A percentile compares a stretch with the other conserved stretches of the same genome.
phyloP scores from a whole-genome alignment of 495 filamentous ascomycete species.

The Daldinia vernicosa region DNA sequence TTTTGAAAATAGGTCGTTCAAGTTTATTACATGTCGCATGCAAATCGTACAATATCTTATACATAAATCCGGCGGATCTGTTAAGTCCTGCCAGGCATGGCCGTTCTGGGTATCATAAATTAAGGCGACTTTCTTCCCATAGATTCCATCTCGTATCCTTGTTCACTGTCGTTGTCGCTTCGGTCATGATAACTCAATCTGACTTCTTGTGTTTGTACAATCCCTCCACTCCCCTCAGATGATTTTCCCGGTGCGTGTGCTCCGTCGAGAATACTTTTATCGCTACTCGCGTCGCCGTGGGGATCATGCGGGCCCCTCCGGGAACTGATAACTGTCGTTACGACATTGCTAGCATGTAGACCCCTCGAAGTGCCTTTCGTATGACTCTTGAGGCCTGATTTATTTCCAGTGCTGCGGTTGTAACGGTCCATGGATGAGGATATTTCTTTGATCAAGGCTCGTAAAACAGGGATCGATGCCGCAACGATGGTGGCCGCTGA shows the following conservation, averaged over 20 bases:
- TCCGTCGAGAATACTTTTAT: conserved; percentile 42
- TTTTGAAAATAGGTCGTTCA: not conserved
- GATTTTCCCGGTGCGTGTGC: conserved; percentile 20
- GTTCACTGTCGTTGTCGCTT: conserved; percentile 40
- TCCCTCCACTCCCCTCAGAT: conserved; percentile 6
- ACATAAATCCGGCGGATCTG: not conserved
- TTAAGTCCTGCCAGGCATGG: not conserved
- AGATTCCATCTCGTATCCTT: conserved; percentile 40
- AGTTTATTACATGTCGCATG: not conserved
- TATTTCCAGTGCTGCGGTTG: conserved; percentile 31
- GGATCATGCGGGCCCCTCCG: conserved; percentile 22
- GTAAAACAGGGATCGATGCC: conserved; percentile 50
- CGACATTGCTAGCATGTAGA: conserved; percentile 34
- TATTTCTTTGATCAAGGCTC: conserved; percentile 47
- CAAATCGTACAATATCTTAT: not conserved
- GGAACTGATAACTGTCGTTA: conserved; percentile 29
- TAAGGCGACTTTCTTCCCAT: conserved; percentile 31
- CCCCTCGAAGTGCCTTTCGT: conserved; percentile 12
- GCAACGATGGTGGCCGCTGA: conserved; percentile 50
- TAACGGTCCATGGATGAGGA: conserved; percentile 34
- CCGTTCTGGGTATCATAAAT: conserved; percentile 12
- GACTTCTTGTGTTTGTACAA: conserved; percentile 43
- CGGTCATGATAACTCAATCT: conserved; percentile 33
- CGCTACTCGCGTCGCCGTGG: conserved; percentile 38
- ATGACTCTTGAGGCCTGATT: conserved; percentile 28